Conservation (phyloP, 2,329 filamentous ascomycete genomes). For the Trichophaea hybrida region DNA sequence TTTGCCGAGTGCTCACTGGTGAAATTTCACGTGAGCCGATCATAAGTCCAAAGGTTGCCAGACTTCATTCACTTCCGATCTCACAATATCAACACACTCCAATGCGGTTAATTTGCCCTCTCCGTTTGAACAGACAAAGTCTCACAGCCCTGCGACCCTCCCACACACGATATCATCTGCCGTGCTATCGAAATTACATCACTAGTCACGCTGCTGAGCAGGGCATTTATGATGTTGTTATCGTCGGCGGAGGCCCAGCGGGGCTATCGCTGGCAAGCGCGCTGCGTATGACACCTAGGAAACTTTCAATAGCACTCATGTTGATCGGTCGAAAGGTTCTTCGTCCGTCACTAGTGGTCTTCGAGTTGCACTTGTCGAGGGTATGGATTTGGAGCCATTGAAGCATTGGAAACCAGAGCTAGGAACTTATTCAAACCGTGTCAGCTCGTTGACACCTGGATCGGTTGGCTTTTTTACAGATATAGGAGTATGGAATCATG, state of each 20-base stretch:
- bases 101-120: background rate
- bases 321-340: constrained; percentile 42
- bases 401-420: constrained; percentile 51
- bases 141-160: background rate
- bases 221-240: constrained; percentile 81
- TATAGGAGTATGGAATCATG: constrained; percentile 73
- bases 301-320: background rate
- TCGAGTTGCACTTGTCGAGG: constrained; percentile 77
- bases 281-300: constrained; percentile 44
- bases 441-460: constrained; percentile 81
- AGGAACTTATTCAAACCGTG: constrained; percentile 75
- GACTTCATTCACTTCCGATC: too few relatives aligned
- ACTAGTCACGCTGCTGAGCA: constrained; percentile 1
- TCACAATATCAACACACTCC: too few relatives aligned
- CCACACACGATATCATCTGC: background rate
- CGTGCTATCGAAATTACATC: constrained; percentile 10
- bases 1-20: too few relatives aligned
- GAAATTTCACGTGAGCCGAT: too few relatives aligned
- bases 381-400: constrained; percentile 62
- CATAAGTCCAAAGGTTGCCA: too few relatives aligned
- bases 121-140: background rate
- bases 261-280: constrained; percentile 70
- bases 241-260: constrained; percentile 77
- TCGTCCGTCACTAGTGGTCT: constrained; percentile 62
- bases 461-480: constrained; percentile 61